phyloP scores from a whole-genome alignment of 176 grass and related monocot species.

The Rhynchospora breviuscula region DNA sequence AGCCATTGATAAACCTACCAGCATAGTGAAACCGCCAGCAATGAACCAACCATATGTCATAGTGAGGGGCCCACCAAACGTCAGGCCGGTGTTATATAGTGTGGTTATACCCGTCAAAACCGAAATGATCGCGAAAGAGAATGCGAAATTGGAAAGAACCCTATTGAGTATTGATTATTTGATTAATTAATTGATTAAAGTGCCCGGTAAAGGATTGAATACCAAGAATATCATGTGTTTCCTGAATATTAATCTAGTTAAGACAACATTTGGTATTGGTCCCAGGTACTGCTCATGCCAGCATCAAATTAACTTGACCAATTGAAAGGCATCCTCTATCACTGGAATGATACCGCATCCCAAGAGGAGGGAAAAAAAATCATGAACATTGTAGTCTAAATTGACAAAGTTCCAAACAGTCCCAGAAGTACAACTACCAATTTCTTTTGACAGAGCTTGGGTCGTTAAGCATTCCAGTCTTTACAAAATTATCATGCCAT shows the following conservation, averaged over 20 bases:
- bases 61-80: constrained; percentile 56
- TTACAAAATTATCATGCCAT: neutral
- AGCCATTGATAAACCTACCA: constrained; percentile 71
- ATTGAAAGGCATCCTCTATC: neutral
- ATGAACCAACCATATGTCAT: constrained; percentile 91
- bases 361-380: neutral
- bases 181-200: neutral
- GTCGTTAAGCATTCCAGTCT: neutral
- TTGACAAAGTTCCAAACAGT: neutral
- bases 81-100: constrained; percentile 75
- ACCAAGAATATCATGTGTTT: neutral
- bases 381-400: neutral
- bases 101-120: constrained; percentile 87
- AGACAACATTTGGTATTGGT: neutral
- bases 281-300: neutral
- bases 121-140: constrained; percentile 96
- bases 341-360: neutral
- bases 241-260: neutral
- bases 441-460: neutral
- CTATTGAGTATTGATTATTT: constrained; percentile 23
- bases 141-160: constrained; percentile 80
- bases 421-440: neutral
- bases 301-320: neutral
- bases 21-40: constrained; percentile 71
- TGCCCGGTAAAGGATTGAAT: neutral